Base-by-base conservation (phyloP, 768 basidiomycete species). In the Pholiota microspora region DNA sequence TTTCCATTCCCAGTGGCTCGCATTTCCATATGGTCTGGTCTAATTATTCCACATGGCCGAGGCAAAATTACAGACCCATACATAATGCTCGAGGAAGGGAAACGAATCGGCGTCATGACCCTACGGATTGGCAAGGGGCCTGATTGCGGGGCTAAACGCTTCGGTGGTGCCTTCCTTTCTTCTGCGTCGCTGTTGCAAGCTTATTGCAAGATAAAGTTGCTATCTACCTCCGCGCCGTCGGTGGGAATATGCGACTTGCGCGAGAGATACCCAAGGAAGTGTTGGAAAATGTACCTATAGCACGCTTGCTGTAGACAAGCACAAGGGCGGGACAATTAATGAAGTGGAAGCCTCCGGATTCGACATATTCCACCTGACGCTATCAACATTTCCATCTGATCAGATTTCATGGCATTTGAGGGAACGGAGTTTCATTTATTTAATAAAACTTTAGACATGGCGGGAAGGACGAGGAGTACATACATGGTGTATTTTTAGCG, bases 1-100 rank as follows among this genome's bases (percentile, higher is more conserved):
- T 42, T 51, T 18, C 12, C 38, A 9, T 51, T 51, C 51, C 51
- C 51, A 51, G 51, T 51, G 51, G 51, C 51, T 42, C 18, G 24
- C 29, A 21, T n/a, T 51, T 31, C 51, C 51, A 51, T 51, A 32
- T 51, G 51, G 51, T 4, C 9, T 27, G 10, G 25, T 29, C 7
- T 32, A 28, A n/a, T 44, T 9, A 31, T 24, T 45, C 27, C 51
- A 51, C 51, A 51, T 51, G 51, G 51, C 38, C 38, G 51, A 51
- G 51, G 28, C 40, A 51, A 36, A 31, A 44, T 44, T 28, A 40
- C 51, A 16, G 29, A 44, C n/a, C 51, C 51, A 40, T 42, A 16
- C 28, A 21, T 16, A 12, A 24, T 29, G 28, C 8, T 29, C 15
- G 13, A 36, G n/a, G 51, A 27, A 29, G 24, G n/a, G 51, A 27